Evolutionary conservation across 2,329 filamentous ascomycete genomes (phyloP), one percentile per base, ranked within the genome.

Genomic region (Pseudopyricularia javanii): DNA sequence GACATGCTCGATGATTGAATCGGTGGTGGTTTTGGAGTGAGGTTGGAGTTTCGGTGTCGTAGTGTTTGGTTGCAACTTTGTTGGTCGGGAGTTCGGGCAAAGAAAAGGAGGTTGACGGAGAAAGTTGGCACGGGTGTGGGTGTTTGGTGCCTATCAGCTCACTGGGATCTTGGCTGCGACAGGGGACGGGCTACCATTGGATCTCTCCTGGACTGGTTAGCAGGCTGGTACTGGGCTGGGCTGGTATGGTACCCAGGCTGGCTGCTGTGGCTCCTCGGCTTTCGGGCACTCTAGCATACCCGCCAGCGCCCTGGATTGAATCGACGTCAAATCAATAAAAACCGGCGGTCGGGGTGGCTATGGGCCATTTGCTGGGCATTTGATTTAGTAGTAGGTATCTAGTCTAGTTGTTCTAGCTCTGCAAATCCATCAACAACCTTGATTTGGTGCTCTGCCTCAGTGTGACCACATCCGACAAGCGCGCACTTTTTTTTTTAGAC

Each of bases 61-160:
- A 30, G 11, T 24, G 20, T 32, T 43, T 51, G 24, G 50, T 51
- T 33, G 35, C 17, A 15, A 32, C 32, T 47, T 17, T 35, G 37
- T 20, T 52, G 17, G 34, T 47, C 24, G 17, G 26, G 20, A 47
- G n/a, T n/a, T 28, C 28, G 17, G 9, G 45, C 28, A 17, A 45
- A 26, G 43, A 52, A 40, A 47, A 37, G 26, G n/a, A 32, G 26
- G 37, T 28, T 35, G 26, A 24, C 20, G 35, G 24, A 33, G 49
- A 40, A 43, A 51, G 50, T 51, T 51, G 35, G 50, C 50, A 51
- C 50, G 24, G 37, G 50, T 24, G 34, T 32, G 50, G 15, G 28
- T 43, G 47, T 26, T n/a, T 17, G 24, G 28, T 51, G 47, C 28
- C 24, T n/a, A 17, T 30, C 47, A 30, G 47, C 47, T 33, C 35